Base-by-base conservation (phyloP, 139 green algal species). In the Chlorokybus atmophyticus region DNA sequence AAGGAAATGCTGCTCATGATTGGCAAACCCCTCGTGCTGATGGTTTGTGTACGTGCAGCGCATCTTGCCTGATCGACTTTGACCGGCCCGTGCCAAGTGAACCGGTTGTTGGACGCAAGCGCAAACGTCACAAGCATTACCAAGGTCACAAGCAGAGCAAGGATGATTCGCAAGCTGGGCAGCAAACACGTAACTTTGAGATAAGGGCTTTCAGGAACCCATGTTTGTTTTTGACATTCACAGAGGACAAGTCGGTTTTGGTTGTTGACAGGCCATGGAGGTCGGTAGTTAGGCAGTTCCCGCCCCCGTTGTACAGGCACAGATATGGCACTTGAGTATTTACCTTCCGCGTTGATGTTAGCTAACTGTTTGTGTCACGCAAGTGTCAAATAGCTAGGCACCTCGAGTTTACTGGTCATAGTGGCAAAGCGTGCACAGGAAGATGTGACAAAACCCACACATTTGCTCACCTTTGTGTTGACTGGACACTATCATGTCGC, bases 251-350 rank as follows among this genome's bases (percentile, higher is more conserved):
- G 4, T 67, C 59, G 10, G 4, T 67, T 23, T 10, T 67, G 17
- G 26, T 67, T 17, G 52, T 68, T 32, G 59, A 67, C 25, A 67
- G 41, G n/a, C 35, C 35, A 5, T 67, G 59, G 59, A 53, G 28
- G 26, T 21, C 65, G 4, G 59, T 67, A 8, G n/a, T 66, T 26
- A 54, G 8, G 5, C 23, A 68, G 7, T 49, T 67, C 4, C 59
- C 59, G 4, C 23, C 59, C 21, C 59, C 59, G 3, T 31, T 67
- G 30, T 67, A 67, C 59, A 38, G 47, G 29, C 59, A 67, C 7
- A 67, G 28, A 8, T 67, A 67, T 29, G 59, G 59, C 26, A 67
- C 52, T 14, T 67, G 17, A n/a, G n/a, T n/a, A n/a, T n/a, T n/a
- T n/a, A n/a, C n/a, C n/a, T n/a, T n/a, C n/a, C n/a, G n/a, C n/a